Base-by-base conservation (phyloP, 2,329 filamentous ascomycete species). In the Pleomassaria siparia region DNA sequence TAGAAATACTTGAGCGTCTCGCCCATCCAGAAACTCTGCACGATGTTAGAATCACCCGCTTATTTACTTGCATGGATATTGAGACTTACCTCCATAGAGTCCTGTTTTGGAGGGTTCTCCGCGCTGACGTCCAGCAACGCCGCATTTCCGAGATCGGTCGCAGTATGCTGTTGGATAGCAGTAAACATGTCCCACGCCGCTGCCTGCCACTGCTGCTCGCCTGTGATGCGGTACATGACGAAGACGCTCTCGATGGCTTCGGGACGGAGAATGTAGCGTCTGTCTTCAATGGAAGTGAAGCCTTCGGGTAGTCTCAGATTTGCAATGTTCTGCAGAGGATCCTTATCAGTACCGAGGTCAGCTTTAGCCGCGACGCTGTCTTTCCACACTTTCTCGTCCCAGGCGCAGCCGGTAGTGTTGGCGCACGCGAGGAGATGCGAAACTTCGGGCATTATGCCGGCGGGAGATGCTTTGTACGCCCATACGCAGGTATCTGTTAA, bases 231-330 rank as follows among this genome's bases (percentile, higher is more conserved):
- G 55, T 83, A 83, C 63, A 84, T 69, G 54, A 83, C 72, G 62
- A 84, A 84, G 2, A 84, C 75, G n/a, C 76, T 80, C 60, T 84
- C 81, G 36, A 84, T 81, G 2, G 81, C 80, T 62, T 84, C 81
- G 0, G 81, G 76, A 7, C 77, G 66, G 9, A 80, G 69, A 21
- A 76, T 71, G 46, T 80, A 79, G 6, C 74, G 64, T 9, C 69
- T 53, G 46, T 80, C 76, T 12, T 62, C 57, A 32, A 78, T 70
- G 1, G 65, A 53, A 0, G 72, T 70, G 49, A 78, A 77, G 7
- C 76, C 76, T 35, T 63, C 61, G 0, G 72, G 73, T 6, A 78
- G 58, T 12, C 74, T 62, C 22, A 72, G 43, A 12, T 66, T 63
- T 8, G 72, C 69, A 41, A 74, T 67, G n/a, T 66, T 65, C 46